Evolutionary conservation across 352 stramenopile genomes (phyloP).

Genomic region (Plasmopara muralis): DNA sequence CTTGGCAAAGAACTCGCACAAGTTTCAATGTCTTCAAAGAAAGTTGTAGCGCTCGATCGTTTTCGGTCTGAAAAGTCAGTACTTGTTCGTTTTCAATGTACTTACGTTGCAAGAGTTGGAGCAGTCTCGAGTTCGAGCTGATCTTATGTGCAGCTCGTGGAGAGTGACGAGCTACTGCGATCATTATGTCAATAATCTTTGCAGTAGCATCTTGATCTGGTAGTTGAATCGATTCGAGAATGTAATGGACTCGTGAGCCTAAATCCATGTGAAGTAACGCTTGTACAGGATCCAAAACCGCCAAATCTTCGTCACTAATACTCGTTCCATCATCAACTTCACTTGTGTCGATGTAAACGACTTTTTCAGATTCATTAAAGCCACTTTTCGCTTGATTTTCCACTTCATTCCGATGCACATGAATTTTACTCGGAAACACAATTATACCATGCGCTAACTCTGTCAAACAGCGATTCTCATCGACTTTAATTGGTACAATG

Average conservation of each 20-base stretch:
- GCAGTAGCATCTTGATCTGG: conserved; percentile 30
- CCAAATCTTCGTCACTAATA: conserved; percentile 47
- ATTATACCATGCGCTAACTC: conserved; percentile 29
- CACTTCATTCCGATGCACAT: conserved; percentile 34
- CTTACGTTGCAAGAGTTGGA: conserved; percentile 38
- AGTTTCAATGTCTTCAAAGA: conserved; percentile 39
- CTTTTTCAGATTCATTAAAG: conserved; percentile 15
- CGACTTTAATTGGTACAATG: conserved; percentile 29
- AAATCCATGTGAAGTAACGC: conserved; percentile 56
- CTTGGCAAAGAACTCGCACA: conserved; percentile 43
- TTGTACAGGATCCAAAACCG: conserved; percentile 48
- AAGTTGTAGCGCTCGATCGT: conserved; percentile 26
- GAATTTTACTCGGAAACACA: conserved; percentile 23
- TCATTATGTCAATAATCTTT: conserved; percentile 58
- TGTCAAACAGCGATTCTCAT: conserved; percentile 7
- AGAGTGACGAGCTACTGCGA: conserved; percentile 42
- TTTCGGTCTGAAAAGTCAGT: conserved; percentile 25
- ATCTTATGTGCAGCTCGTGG: conserved; percentile 37
- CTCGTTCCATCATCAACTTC: conserved; percentile 29
- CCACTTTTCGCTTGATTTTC: background rate
- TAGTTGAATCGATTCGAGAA: conserved; percentile 44
- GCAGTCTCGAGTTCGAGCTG: conserved; percentile 34
- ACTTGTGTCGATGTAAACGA: conserved; percentile 48
- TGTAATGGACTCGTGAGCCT: conserved; percentile 37
- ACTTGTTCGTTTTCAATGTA: conserved; percentile 50